Evolutionary conservation across 306 rosid genomes (phyloP).

Genomic region (Trichosanthes cucumerina): DNA sequence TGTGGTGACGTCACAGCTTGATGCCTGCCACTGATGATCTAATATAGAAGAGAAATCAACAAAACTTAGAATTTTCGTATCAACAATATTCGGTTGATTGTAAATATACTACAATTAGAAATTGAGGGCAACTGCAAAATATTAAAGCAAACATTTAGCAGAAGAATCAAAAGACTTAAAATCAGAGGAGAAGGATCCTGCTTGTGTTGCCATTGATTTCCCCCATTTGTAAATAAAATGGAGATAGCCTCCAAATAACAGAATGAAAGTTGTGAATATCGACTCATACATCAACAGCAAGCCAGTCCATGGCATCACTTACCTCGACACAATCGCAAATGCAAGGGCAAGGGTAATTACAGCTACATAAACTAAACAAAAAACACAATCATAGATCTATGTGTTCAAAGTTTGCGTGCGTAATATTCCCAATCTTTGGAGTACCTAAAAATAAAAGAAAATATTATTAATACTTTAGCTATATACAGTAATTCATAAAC

Average conservation of each 20-base stretch:
- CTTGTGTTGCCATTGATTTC: conserved; percentile 38
- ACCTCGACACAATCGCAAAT: conserved; percentile 66
- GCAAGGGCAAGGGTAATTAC: conserved; percentile 50
- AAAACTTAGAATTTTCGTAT: background rate
- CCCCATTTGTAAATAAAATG: conserved; percentile 72
- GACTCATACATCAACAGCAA: conserved; percentile 94
- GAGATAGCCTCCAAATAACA: conserved; percentile 72
- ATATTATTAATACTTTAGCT: no score
- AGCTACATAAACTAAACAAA: no score
- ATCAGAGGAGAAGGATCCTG: conserved; percentile 32
- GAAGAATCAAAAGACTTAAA: conserved; percentile 57
- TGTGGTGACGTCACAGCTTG: conserved; percentile 43
- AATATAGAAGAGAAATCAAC: conserved; percentile 13
- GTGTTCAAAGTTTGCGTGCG: no score
- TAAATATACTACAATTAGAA: background rate
- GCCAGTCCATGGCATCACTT: conserved; percentile 98
- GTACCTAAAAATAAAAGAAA: no score
- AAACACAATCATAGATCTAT: no score
- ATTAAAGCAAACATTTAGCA: conserved; percentile 46
- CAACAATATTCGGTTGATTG: background rate
- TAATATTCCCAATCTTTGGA: no score
- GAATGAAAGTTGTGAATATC: conserved; percentile 69
- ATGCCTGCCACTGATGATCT: conserved; percentile 74
- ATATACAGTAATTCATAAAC: no score
- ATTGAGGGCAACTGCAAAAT: background rate